phyloP scores from a whole-genome alignment of 129 eudicot genomes.

The Saussurea involucrata region DNA sequence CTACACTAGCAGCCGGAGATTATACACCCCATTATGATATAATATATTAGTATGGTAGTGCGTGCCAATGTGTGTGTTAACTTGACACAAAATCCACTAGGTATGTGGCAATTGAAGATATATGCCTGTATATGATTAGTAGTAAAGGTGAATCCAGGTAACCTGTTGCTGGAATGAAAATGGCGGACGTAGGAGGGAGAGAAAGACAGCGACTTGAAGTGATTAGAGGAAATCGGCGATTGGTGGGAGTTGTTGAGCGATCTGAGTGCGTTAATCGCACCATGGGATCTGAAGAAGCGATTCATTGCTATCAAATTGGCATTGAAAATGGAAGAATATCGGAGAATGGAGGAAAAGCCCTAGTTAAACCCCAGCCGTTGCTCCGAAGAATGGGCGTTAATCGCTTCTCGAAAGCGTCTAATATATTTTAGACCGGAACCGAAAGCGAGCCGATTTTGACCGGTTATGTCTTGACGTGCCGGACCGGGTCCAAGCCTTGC shows the following conservation, averaged over 20 bases:
- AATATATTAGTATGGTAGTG: background rate
- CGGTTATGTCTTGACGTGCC: too few species aligned
- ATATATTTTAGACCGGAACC: too few species aligned
- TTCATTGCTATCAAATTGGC: constrained; percentile 10
- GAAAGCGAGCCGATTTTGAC: too few species aligned
- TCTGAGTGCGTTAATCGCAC: constrained; percentile 18
- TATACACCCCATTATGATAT: background rate
- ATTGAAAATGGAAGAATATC: background rate
- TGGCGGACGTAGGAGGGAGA: constrained; percentile 42
- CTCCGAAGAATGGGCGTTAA: too few species aligned
- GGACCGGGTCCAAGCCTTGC: too few species aligned
- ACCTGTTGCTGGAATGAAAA: constrained; percentile 43
- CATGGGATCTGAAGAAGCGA: constrained; percentile 19
- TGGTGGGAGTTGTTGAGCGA: constrained; percentile 1
- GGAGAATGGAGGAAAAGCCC: constrained; percentile 21
- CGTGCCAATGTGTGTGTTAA: background rate
- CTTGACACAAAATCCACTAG: background rate
- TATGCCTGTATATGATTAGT: background rate
- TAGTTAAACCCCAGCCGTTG: constrained; percentile 15
- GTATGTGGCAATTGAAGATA: background rate
- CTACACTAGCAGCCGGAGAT: background rate
- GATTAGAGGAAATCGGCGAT: constrained; percentile 12
- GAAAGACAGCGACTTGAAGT: constrained; percentile 2
- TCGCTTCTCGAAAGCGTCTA: too few species aligned
- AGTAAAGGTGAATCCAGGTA: background rate